Evolutionary conservation across 495 filamentous ascomycete species (phyloP).

Genomic region (Margaritispora aquatica): DNA sequence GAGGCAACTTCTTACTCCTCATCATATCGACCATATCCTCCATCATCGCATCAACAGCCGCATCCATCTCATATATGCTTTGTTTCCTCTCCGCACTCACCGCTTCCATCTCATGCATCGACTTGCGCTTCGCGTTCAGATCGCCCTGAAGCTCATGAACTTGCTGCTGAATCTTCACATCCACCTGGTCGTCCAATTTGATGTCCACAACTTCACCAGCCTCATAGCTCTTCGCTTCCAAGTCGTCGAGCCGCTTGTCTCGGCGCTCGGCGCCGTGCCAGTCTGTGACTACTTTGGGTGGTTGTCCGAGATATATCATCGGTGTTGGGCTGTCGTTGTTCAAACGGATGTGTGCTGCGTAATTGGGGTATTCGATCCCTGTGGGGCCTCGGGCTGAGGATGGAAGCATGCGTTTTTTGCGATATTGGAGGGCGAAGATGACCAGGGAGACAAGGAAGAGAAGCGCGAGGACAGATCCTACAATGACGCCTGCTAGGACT

Average conservation of each 20-base stretch:
- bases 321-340: constrained; percentile 3
- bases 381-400: neutral
- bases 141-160: neutral
- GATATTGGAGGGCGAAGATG: constrained; percentile 1
- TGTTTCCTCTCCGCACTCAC: neutral
- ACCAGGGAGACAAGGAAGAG: neutral
- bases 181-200: neutral
- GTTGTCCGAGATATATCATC: constrained; percentile 5
- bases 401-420: constrained; percentile 1
- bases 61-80: neutral
- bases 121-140: neutral
- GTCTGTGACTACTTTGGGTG: neutral
- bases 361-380: neutral
- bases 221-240: neutral
- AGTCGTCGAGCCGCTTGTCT: neutral
- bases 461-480: constrained; percentile 8
- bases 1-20: neutral
- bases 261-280: neutral
- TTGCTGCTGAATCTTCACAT: neutral
- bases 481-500: constrained; percentile 19
- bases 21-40: neutral
- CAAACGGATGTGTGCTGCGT: constrained; percentile 3
- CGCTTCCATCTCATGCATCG: neutral
- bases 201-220: neutral
- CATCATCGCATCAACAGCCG: neutral